A percentile compares a stretch with the other conserved stretches of the same genome.
phyloP scores from a whole-genome alignment of 352 stramenopile species.

The Hyaloperonospora brassicae region DNA sequence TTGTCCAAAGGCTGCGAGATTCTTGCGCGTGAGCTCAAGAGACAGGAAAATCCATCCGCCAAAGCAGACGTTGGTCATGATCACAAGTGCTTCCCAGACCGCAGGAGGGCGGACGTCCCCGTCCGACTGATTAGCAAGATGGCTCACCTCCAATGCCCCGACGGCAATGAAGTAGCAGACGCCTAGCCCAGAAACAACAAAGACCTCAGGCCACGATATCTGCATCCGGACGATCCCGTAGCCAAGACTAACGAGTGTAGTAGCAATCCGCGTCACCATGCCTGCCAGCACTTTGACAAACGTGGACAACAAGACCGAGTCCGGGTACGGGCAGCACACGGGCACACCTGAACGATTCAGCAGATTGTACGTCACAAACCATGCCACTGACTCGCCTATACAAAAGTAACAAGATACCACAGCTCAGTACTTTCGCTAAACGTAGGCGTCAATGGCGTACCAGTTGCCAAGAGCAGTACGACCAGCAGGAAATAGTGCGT shows the following conservation, averaged over 20 bases:
- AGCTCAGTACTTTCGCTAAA: background rate
- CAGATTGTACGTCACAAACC: constrained; percentile 73
- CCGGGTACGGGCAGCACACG: constrained; percentile 72
- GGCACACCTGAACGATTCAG: constrained; percentile 64
- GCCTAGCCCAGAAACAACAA: constrained; percentile 64
- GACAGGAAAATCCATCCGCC: constrained; percentile 82
- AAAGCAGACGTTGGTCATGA: constrained; percentile 77
- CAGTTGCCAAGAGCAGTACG: constrained; percentile 70
- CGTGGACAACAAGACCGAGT: constrained; percentile 59
- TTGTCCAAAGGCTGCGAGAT: constrained; percentile 72
- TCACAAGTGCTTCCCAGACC: constrained; percentile 71
- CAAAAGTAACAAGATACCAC: background rate
- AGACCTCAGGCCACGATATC: constrained; percentile 66
- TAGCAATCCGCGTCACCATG: constrained; percentile 68
- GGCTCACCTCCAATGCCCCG: constrained; percentile 66
- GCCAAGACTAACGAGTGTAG: constrained; percentile 68
- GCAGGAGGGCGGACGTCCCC: constrained; percentile 51
- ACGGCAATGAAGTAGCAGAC: constrained; percentile 79
- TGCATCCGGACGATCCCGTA: constrained; percentile 72
- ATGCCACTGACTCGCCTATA: constrained; percentile 53
- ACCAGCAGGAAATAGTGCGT: constrained; percentile 79
- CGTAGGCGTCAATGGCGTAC: constrained; percentile 15
- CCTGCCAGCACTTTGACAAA: constrained; percentile 63
- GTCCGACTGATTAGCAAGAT: constrained; percentile 71
- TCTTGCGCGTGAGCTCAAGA: constrained; percentile 66